Percentiles rank a stretch among this genome's conserved stretches.
Evolutionary conservation across 306 rosid species (phyloP).

Genomic region (Abrus pulchellus): DNA sequence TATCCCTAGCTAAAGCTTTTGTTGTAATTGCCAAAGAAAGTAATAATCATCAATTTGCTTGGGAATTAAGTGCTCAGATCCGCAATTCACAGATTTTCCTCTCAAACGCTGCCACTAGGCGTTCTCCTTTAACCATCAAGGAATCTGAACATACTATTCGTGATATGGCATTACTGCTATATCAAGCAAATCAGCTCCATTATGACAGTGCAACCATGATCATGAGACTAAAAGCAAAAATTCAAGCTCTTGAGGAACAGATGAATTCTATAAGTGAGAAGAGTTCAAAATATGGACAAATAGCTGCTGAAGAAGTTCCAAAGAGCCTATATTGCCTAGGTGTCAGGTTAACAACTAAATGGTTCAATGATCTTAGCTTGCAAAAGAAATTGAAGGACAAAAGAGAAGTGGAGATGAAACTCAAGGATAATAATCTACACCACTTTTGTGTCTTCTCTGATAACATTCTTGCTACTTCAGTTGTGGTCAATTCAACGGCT

Average conservation of each 20-base stretch:
- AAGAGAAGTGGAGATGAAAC: conserved; percentile 62
- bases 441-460: conserved; percentile 83
- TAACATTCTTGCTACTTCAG: conserved; percentile 81
- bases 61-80: conserved; percentile 81
- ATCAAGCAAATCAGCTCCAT: conserved; percentile 79
- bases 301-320: conserved; percentile 85
- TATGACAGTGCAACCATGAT: conserved; percentile 80
- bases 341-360: conserved; percentile 71
- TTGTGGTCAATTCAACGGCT: conserved; percentile 75
- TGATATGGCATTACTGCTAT: conserved; percentile 71
- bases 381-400: conserved; percentile 58
- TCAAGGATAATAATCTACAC: conserved; percentile 65
- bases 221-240: conserved; percentile 76
- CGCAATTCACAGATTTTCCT: conserved; percentile 76
- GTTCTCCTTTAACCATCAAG: conserved; percentile 59
- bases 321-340: conserved; percentile 81
- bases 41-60: conserved; percentile 82
- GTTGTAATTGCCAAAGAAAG: conserved; percentile 80
- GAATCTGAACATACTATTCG: conserved; percentile 65
- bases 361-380: conserved; percentile 61
- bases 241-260: conserved; percentile 74
- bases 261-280: conserved; percentile 66
- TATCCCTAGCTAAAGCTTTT: conserved; percentile 77
- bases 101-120: conserved; percentile 75
- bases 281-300: conserved; percentile 81